Evolutionary conservation across 192 early-diverging fungal species (phyloP), one percentile per base, ranked within the genome.

Genomic region (Coemansia sp.): DNA sequence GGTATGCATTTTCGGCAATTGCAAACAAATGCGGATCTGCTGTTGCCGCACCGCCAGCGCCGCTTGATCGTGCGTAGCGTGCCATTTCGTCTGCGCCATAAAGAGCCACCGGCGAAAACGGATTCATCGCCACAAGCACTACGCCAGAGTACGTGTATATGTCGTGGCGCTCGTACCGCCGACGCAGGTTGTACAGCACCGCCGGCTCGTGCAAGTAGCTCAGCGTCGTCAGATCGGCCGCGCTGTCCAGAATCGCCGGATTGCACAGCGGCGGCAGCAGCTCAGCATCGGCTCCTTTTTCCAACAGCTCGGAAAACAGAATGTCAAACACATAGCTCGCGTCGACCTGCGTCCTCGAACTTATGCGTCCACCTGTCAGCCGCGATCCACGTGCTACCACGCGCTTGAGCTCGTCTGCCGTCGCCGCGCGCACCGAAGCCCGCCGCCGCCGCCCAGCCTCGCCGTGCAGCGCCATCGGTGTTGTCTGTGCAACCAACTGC

Each of bases 91-190:
- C 91, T 28, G 87, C 85, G 9, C 91, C 86, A 81, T 99, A 99
- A 23, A 98, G 75, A 9, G 85, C 67, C 51, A 99, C 85, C 17
- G 88, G 74, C 47, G 85, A 83, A 74, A 97, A 99, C 3, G 97
- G 97, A 64, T 99, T 99, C 82, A 94, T 92, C 20, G 97, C 96
- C 65, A 99, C 95, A 65, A 99, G 76, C 31, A 99, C 96, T 57
- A 99, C 94, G 49, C 97, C 97, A 23, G 95, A 97, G 71, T 98
- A 99, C 14, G 97, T 99, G 77, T 99, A 99, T 68, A 99, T 99
- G 60, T 90, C 87, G 62, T 91, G 83, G 60, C 94, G 93, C 21
- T 84, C 78, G 72, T 97, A 99, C 61, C 97, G 87, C n/a, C 92
- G 85, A 52, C 77, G 83, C 69, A 99, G 90, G 64, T 93, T 96